phyloP scores from a whole-genome alignment of 306 rosid species.

The Cucurbita maxima region DNA sequence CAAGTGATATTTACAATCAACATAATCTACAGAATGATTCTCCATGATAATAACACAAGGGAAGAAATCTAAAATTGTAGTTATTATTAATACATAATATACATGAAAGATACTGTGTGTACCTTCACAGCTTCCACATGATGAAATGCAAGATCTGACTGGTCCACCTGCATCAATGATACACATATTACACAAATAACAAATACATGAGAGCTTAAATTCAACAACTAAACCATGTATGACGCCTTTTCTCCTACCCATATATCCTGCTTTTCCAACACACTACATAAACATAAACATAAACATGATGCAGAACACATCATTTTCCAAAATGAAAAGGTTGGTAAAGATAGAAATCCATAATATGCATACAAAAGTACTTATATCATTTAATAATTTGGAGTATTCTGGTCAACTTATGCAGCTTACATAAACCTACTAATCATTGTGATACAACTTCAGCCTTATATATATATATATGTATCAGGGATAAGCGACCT shows the following conservation, averaged over 20 bases:
- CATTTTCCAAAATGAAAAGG: neutral
- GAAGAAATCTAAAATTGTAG: neutral
- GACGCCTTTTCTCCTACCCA: neutral
- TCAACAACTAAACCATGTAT: neutral
- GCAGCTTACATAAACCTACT: neutral
- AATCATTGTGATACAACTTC: neutral
- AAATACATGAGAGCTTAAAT: neutral
- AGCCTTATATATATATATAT: neutral
- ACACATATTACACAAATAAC: conserved; percentile 4
- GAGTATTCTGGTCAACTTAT: neutral
- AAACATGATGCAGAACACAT: neutral
- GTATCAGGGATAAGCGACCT: neutral
- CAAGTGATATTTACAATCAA: neutral
- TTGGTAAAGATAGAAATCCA: neutral
- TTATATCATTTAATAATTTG: neutral
- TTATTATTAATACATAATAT: neutral
- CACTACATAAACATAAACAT: neutral
- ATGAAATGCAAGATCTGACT: conserved; percentile 44
- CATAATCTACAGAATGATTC: neutral
- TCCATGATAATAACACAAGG: neutral
- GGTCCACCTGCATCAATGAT: conserved; percentile 37
- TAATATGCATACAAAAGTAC: neutral
- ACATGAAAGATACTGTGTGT: neutral
- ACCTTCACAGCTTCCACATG: conserved; percentile 48
- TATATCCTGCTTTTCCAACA: neutral